phyloP scores from a whole-genome alignment of 2,329 filamentous ascomycete species.

The Dothistroma septosporum region DNA sequence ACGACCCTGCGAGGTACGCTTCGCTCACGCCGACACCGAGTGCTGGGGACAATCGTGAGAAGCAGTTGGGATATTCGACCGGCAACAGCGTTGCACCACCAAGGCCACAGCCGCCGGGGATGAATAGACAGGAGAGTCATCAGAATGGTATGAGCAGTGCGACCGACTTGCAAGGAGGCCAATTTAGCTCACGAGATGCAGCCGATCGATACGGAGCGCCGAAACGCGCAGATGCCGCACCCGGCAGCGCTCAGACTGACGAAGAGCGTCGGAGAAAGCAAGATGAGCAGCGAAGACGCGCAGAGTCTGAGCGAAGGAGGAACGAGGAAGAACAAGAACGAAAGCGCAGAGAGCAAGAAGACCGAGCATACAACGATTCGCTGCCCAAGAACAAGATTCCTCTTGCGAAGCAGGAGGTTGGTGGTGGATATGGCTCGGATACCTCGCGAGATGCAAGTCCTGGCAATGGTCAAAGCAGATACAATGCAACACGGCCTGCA shows the following conservation, averaged over 20 bases:
- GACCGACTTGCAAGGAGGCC: constrained; percentile 19
- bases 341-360: constrained; percentile 66
- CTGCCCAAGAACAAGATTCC: constrained; percentile 76
- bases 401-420: constrained; percentile 84
- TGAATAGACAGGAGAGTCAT: constrained; percentile 46
- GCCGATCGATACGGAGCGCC: constrained; percentile 27
- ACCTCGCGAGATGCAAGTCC: constrained; percentile 41
- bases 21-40: constrained; percentile 66
- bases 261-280: constrained; percentile 39
- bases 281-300: constrained; percentile 38
- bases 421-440: constrained; percentile 56
- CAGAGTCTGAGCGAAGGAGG: constrained; percentile 39
- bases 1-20: constrained; percentile 66
- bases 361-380: constrained; percentile 74
- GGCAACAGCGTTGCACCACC: constrained; percentile 49
- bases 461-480: constrained; percentile 56
- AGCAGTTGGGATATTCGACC: constrained; percentile 47
- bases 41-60: constrained; percentile 42
- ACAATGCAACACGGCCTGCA: constrained; percentile 79
- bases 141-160: constrained; percentile 30
- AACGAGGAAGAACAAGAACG: constrained; percentile 46
- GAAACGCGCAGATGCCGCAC: constrained; percentile 33
- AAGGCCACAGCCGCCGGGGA: constrained; percentile 44
- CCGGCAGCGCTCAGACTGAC: constrained; percentile 32
- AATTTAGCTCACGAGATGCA: constrained; percentile 23